Conservation (phyloP, 805 yeast species). For the Cyberlindnera xishuangbannaensis region DNA sequence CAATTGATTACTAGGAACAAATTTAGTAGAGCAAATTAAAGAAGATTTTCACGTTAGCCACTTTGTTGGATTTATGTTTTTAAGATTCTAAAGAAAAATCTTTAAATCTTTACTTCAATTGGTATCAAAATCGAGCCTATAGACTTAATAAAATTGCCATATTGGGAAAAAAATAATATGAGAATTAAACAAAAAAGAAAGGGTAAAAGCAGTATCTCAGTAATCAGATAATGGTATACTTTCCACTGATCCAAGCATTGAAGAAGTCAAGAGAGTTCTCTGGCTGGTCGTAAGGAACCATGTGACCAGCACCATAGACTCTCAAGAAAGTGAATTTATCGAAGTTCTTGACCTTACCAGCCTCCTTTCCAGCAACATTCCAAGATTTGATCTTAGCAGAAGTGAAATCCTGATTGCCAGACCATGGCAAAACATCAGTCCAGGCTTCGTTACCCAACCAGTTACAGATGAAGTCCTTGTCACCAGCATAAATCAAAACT, state of each 20-base stretch:
- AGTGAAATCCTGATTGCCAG: constrained; percentile 48
- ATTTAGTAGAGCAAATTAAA: no score
- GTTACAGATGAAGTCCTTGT: constrained; percentile 92
- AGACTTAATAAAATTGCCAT: no score
- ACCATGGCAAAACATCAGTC: constrained; percentile 72
- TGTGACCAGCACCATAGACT: constrained; percentile 88
- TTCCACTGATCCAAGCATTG: constrained; percentile 78
- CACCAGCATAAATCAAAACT: constrained; percentile 89
- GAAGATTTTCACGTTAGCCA: no score
- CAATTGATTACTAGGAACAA: no score
- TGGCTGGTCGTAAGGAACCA: constrained; percentile 93
- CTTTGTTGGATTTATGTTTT: no score
- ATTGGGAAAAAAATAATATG: not conserved
- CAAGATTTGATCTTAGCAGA: constrained; percentile 39
- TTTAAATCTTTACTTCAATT: not conserved
- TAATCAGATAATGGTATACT: constrained; percentile 31
- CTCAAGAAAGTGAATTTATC: constrained; percentile 76
- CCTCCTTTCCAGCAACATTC: constrained; percentile 43
- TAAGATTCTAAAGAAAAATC: not conserved
- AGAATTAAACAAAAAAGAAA: not conserved
- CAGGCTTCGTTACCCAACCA: constrained; percentile 94
- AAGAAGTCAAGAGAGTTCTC: constrained; percentile 72
- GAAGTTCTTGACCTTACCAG: constrained; percentile 64
- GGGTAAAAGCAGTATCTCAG: not conserved
- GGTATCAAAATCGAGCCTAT: no score